Conservation (phyloP, 345 rosid species). For the Camelina hispida region DNA sequence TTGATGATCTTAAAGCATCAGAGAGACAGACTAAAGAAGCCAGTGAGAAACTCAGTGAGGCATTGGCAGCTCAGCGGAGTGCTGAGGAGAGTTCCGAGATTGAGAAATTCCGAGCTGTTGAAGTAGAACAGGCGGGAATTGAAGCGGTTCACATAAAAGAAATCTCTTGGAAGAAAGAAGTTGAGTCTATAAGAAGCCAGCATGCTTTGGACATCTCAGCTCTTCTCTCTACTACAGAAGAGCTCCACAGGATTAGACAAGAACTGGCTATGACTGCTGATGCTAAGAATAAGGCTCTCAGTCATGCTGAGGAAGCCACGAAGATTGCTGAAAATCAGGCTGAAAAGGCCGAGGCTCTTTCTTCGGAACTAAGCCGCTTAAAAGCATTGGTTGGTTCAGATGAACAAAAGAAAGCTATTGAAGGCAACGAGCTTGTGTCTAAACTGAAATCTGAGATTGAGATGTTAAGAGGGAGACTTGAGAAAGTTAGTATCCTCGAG, state of each 20-base stretch:
- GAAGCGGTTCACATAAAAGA: slow-evolving; percentile 86
- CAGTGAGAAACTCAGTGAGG: slow-evolving; percentile 79
- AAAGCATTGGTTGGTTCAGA: slow-evolving; percentile 70
- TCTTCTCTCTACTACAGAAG: slow-evolving; percentile 75
- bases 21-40: slow-evolving; percentile 70
- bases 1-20: slow-evolving; percentile 72
- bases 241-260: slow-evolving; percentile 74
- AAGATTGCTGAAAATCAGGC: slow-evolving; percentile 90
- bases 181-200: slow-evolving; percentile 74
- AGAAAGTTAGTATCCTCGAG: slow-evolving; percentile 53
- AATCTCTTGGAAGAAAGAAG: slow-evolving; percentile 79
- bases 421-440: slow-evolving; percentile 54
- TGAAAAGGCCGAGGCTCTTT: slow-evolving; percentile 77
- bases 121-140: slow-evolving; percentile 85
- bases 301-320: slow-evolving; percentile 91
- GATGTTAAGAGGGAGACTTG: slow-evolving; percentile 63
- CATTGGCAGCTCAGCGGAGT: slow-evolving; percentile 86
- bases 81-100: slow-evolving; percentile 89
- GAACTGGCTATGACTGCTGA: slow-evolving; percentile 79
- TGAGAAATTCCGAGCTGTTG: slow-evolving; percentile 86
- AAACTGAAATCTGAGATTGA: slow-evolving; percentile 63
- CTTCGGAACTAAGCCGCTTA: slow-evolving; percentile 63
- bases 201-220: slow-evolving; percentile 85
- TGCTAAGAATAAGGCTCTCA: slow-evolving; percentile 84
- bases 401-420: slow-evolving; percentile 52